phyloP scores from a whole-genome alignment of 164 flowering plant species.

The Warburgia ugandensis region DNA sequence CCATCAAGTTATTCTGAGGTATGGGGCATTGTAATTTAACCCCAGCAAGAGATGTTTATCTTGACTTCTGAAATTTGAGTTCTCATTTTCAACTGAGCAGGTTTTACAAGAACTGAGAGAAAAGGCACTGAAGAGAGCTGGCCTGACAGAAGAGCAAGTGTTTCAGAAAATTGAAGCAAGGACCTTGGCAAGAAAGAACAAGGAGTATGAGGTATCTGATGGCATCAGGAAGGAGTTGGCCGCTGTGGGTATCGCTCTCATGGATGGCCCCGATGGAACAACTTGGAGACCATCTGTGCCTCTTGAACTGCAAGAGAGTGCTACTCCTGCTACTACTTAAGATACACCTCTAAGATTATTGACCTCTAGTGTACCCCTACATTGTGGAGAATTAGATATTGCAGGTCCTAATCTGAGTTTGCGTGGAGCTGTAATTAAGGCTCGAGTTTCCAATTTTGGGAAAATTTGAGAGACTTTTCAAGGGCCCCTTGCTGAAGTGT shows the following conservation, averaged over 20 bases:
- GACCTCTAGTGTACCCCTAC: too few relatives aligned
- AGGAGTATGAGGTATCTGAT: conserved; percentile 79
- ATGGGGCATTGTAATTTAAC: conserved; percentile 3
- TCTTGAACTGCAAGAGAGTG: conserved; percentile 58
- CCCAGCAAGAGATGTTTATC: too few relatives aligned
- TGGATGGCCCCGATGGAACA: conserved; percentile 89
- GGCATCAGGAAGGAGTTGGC: conserved; percentile 70
- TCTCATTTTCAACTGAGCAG: conserved; percentile 27
- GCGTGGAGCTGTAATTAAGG: too few relatives aligned
- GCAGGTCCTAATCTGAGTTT: too few relatives aligned
- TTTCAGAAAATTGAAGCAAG: conserved; percentile 67
- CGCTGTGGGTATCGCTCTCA: conserved; percentile 71
- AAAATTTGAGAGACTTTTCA: too few relatives aligned
- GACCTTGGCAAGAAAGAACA: conserved; percentile 57
- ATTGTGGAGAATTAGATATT: too few relatives aligned
- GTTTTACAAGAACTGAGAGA: conserved; percentile 63
- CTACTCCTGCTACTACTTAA: too few relatives aligned
- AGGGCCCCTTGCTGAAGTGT: too few relatives aligned
- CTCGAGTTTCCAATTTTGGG: too few relatives aligned
- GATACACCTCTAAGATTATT: too few relatives aligned
- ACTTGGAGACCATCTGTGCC: conserved; percentile 94
- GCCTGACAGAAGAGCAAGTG: conserved; percentile 61
- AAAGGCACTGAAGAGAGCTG: conserved; percentile 78
- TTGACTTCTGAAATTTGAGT: too few relatives aligned
- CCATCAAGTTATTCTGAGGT: conserved; percentile 81